Conservation (phyloP, 257 asterid species). For the Solanum peruvianum region DNA sequence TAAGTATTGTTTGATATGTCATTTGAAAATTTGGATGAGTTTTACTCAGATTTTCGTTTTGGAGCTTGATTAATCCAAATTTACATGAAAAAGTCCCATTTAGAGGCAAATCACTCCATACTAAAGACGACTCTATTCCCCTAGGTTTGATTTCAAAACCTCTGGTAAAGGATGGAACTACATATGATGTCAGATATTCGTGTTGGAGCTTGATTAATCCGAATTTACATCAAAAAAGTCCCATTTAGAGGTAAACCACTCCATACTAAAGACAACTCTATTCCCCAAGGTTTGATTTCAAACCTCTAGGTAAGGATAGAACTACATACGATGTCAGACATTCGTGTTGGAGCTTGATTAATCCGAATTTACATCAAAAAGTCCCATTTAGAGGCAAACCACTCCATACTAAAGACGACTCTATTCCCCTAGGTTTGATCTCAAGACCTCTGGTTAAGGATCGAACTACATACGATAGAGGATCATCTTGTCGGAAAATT, state of each 20-base stretch:
- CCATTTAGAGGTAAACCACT: neutral
- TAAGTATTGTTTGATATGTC: neutral
- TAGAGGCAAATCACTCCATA: too few relatives aligned
- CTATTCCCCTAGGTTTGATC: neutral
- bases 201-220: neutral
- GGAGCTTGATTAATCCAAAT: too few relatives aligned
- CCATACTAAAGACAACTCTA: neutral
- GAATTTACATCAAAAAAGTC: neutral
- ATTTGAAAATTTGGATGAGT: neutral
- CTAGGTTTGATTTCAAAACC: too few relatives aligned
- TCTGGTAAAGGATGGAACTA: too few relatives aligned
- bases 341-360: neutral
- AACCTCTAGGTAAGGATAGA: neutral
- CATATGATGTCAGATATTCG: neutral
- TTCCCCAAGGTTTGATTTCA: neutral
- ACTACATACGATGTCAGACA: neutral
- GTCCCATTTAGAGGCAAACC: neutral
- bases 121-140: too few relatives aligned
- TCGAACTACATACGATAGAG: neutral
- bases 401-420: neutral
- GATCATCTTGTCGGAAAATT: neutral
- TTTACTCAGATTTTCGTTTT: neutral
- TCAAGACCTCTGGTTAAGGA: neutral
- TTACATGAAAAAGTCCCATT: too few relatives aligned
- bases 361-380: neutral